Evolutionary conservation across 176 grass and related monocot genomes (phyloP).

Genomic region (Raddia distichophylla): DNA sequence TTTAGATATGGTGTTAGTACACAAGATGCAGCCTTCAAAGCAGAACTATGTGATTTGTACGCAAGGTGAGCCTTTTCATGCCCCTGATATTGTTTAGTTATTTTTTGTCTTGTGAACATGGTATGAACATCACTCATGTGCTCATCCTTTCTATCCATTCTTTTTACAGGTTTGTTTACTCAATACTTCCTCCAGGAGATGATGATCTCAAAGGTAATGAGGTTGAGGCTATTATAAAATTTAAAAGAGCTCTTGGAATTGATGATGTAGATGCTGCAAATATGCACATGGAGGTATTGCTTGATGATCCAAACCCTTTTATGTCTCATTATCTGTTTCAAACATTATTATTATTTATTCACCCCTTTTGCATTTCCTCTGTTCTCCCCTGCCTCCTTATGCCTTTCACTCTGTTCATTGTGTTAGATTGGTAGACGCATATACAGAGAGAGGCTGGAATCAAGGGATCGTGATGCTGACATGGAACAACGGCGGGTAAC

Average conservation of each 20-base stretch:
- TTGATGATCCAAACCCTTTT: constrained; percentile 28
- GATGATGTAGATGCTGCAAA: constrained; percentile 97
- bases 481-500: constrained; percentile 75
- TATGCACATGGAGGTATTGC: constrained; percentile 90
- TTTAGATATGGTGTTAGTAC: constrained; percentile 88
- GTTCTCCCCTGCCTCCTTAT: constrained; percentile 25
- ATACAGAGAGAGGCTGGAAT: constrained; percentile 86
- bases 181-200: constrained; percentile 78
- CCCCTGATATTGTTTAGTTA: background rate
- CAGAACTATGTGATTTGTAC: constrained; percentile 89
- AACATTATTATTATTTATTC: constrained; percentile 26
- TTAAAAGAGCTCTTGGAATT: constrained; percentile 86
- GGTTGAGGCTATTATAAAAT: constrained; percentile 81
- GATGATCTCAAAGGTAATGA: constrained; percentile 86
- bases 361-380: constrained; percentile 6
- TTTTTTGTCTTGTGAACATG: constrained; percentile 14
- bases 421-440: constrained; percentile 88
- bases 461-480: constrained; percentile 74
- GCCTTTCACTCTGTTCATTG: constrained; percentile 42
- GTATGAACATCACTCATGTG: constrained; percentile 19
- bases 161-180: constrained; percentile 77
- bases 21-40: constrained; percentile 85
- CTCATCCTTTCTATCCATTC: constrained; percentile 48
- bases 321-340: constrained; percentile 32
- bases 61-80: constrained; percentile 54